These are phyloP conservation scores for Boletellus sp. DNA, from an alignment of 768 basidiomycete genomes.

Conservation along the genomic window DNA sequence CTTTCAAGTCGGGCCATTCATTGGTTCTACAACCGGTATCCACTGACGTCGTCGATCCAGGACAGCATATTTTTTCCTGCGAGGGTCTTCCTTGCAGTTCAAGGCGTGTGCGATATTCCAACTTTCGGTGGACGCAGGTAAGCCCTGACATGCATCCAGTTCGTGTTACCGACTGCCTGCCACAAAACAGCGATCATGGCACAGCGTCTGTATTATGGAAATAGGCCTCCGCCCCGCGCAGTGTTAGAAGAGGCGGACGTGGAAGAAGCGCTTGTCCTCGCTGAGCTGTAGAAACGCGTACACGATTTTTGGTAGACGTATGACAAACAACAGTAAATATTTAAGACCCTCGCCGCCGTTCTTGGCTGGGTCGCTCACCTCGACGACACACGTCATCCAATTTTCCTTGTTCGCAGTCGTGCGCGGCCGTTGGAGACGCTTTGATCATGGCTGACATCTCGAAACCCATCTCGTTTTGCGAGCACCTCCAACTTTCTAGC, in stretches of 20 bases:
- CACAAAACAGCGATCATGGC: constrained; percentile 55
- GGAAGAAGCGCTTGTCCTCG: constrained; percentile 70
- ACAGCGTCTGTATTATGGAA: constrained; percentile 76
- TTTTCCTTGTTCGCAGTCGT: constrained; percentile 12
- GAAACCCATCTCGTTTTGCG: constrained; percentile 86
- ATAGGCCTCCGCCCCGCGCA: constrained; percentile 51
- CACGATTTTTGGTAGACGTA: constrained; percentile 2
- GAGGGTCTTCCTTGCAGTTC: constrained; percentile 73
- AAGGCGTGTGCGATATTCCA: constrained; percentile 82
- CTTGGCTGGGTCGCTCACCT: constrained; percentile 7
- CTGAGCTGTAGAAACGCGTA: constrained; percentile 44
- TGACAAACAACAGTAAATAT: constrained; percentile 34
- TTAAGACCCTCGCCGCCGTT: constrained; percentile 16
- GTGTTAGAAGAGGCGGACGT: constrained; percentile 56
- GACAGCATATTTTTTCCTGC: constrained; percentile 75
- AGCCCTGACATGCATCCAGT: constrained; percentile 25
- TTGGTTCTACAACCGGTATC: constrained; percentile 1
- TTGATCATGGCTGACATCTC: constrained; percentile 29
- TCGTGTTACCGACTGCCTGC: constrained; percentile 8
- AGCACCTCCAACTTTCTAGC: constrained; percentile 92
- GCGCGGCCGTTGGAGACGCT: constrained; percentile 18
- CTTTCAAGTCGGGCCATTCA: constrained; percentile 63
- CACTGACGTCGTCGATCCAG: constrained; percentile 38
- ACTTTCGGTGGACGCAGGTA: constrained; percentile 72
- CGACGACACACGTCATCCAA: constrained; percentile 23